These are phyloP conservation scores for Euphorbia peplus DNA, from an alignment of 345 rosid genomes.

Conservation along the genomic window DNA sequence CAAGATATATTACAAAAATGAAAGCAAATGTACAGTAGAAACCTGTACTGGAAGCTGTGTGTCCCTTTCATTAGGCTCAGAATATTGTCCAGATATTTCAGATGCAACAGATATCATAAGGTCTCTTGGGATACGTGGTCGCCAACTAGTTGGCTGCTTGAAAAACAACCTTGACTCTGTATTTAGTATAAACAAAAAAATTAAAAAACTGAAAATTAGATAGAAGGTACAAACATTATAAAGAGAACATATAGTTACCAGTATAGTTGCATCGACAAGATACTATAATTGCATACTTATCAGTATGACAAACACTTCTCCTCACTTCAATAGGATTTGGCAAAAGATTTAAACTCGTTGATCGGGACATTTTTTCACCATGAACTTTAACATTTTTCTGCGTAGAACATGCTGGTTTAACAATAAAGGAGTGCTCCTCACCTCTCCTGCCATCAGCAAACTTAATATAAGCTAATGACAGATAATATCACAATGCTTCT, in stretches of 20 bases:
- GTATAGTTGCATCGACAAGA: conserved; percentile 90
- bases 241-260: conserved; percentile 41
- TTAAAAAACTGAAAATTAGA: conserved; percentile 9
- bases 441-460: conserved; percentile 68
- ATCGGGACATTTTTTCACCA: conserved; percentile 41
- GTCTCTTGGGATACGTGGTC: conserved; percentile 73
- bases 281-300: conserved; percentile 79
- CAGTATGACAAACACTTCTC: conserved; percentile 39
- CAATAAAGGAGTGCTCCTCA: conserved; percentile 94
- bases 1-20: not conserved
- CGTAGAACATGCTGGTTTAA: conserved; percentile 67
- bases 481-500: not conserved
- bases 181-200: conserved; percentile 18
- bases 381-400: conserved; percentile 53
- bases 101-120: conserved; percentile 91
- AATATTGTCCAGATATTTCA: conserved; percentile 62
- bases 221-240: conserved; percentile 16
- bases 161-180: conserved; percentile 87
- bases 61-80: conserved; percentile 55
- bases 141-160: conserved; percentile 85
- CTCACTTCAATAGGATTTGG: conserved; percentile 50
- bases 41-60: conserved; percentile 95
- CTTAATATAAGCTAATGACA: conserved; percentile 16
- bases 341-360: conserved; percentile 44
- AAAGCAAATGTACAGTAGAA: conserved; percentile 11